Conservation (phyloP, 2,329 filamentous ascomycete species). For the Penicillium sp. region DNA sequence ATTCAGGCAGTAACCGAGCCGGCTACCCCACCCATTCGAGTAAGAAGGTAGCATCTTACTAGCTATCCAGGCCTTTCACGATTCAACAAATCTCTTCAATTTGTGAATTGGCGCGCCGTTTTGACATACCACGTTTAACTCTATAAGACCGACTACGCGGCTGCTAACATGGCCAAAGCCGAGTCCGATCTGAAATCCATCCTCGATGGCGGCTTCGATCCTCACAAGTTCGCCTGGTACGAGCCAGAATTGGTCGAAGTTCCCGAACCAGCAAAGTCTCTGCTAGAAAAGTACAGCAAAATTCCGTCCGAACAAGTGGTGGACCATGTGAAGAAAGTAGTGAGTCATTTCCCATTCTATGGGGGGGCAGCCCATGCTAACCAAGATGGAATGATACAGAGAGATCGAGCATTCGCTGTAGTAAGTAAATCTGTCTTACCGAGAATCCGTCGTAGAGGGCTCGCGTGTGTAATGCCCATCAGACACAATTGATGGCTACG, state of each 20-base stretch:
- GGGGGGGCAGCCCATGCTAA: neutral
- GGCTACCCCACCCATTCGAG: too few species aligned
- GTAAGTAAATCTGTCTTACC: constrained; percentile 5
- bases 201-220: constrained; percentile 11
- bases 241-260: constrained; percentile 11
- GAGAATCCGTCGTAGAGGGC: neutral
- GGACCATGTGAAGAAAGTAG: constrained; percentile 20
- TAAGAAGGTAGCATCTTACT: too few species aligned
- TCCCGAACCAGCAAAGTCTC: constrained; percentile 16
- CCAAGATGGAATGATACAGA: constrained; percentile 3
- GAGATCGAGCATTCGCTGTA: constrained; percentile 20
- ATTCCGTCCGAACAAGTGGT: constrained; percentile 14
- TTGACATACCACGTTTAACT: too few species aligned
- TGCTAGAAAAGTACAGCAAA: constrained; percentile 20
- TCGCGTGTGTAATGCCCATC: neutral
- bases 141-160: too few species aligned
- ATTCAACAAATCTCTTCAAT: too few species aligned
- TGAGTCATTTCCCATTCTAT: constrained; percentile 3
- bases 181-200: constrained; percentile 12
- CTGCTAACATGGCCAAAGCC: constrained; percentile 13
- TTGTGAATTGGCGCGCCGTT: too few species aligned
- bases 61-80: too few species aligned
- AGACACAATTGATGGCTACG: neutral
- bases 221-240: constrained; percentile 20
- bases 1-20: too few species aligned